Evolutionary conservation across 345 rosid species (phyloP), one percentile per base, ranked within the genome.

Genomic region (Sisymbrium altissimum): DNA sequence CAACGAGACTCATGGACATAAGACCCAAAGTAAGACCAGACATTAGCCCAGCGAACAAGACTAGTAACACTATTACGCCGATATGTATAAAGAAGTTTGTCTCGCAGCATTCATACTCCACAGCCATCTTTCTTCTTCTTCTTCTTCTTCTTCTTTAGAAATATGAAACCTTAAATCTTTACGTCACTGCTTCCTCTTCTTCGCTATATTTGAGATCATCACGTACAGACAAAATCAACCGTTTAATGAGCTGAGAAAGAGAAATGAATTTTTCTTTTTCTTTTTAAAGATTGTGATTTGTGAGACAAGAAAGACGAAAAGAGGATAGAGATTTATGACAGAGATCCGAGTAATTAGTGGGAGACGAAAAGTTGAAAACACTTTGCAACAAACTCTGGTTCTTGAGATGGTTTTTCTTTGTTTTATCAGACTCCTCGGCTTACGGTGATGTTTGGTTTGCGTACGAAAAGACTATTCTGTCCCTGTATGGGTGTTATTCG

Each of bases 11-110:
- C 90, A 90, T 78, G 18, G 98, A 93, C 98, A 90, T 93, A 50
- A 93, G 93, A 25, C 98, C 98, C 65, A 93, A 64, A 44, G 98
- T 93, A 6, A 93, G 92, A 43, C 98, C 98, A 53, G 98, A 93
- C 98, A 93, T 93, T 50, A 87, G 9, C 21, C 98, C 98, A 60
- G 98, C 98, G 65, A 93, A 93, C 78, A 85, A 0, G 29, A 90
- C 98, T 46, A 93, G 74, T 0, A 86, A 49, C 41, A 84, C 71
- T 57, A 90, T 81, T 6, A 88, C 66, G 74, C 54, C 1, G 53
- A 93, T 85, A 77, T 81, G 85, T 64, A 90, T 3, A 45, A 93
- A 84, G 84, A 93, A 93, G 48, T 64, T 65, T 1, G 79, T 1
- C 6, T 30, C 88, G 68, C 98, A 93, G 48, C 98, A 93, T 10